phyloP scores from a whole-genome alignment of 805 yeast genomes.

The Candida stauntonica region DNA sequence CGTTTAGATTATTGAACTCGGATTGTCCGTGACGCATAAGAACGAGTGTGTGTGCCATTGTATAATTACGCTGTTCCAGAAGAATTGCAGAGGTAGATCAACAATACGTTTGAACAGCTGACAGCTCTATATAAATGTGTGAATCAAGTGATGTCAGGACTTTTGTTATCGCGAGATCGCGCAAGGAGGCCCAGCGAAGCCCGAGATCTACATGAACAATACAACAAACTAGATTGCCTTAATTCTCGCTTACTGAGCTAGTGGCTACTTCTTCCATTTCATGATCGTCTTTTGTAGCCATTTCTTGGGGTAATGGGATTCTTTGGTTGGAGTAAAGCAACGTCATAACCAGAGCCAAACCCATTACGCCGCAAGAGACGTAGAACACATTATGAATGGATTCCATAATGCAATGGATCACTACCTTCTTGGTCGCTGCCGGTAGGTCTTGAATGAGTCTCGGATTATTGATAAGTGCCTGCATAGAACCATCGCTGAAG shows the following conservation, averaged over 20 bases:
- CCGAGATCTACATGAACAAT: no score
- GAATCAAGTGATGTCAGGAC: no score
- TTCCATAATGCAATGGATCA: constrained; percentile 29
- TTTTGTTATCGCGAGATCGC: no score
- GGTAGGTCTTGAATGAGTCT: not conserved
- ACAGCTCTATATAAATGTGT: no score
- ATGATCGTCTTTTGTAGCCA: constrained; percentile 6
- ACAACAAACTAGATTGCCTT: no score
- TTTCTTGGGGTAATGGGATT: constrained; percentile 31
- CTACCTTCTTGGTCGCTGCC: constrained; percentile 7
- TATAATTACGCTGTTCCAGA: not conserved
- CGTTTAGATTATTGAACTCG: constrained; percentile 68
- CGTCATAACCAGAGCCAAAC: constrained; percentile 29
- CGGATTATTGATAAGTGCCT: constrained; percentile 6
- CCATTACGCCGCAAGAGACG: constrained; percentile 35
- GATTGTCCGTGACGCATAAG: constrained; percentile 82
- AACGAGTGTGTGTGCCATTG: constrained; percentile 30
- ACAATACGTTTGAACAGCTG: no score
- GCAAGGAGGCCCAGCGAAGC: no score
- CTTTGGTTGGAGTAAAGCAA: constrained; percentile 38
- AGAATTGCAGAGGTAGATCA: no score
- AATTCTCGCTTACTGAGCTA: no score
- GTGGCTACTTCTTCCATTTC: constrained; percentile 2
- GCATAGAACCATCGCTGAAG: not conserved
- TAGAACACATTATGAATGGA: constrained; percentile 38